These are phyloP conservation scores for Diversispora epigaea DNA, from an alignment of 192 early-diverging fungal genomes.

Conservation along the genomic window DNA sequence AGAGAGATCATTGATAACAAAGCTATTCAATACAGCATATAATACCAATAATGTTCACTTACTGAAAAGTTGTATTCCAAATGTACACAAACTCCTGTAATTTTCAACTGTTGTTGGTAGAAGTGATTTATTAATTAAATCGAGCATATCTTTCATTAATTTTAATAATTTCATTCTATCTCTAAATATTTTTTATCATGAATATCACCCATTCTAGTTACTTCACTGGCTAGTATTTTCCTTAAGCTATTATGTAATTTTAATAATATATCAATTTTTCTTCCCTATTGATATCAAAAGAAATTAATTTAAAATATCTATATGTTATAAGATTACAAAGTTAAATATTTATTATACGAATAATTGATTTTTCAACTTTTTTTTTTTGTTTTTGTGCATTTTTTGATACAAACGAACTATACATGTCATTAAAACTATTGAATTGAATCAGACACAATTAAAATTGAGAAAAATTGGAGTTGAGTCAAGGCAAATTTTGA, in stretches of 20 bases:
- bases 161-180: slow-evolving; percentile 18
- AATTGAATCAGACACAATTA: no score
- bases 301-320: slow-evolving; percentile 2
- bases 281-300: slow-evolving; percentile 8
- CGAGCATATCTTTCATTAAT: slow-evolving; percentile 8
- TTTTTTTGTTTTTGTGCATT: background rate
- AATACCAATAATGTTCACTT: slow-evolving; percentile 20
- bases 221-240: slow-evolving; percentile 5
- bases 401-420: slow-evolving; percentile 20
- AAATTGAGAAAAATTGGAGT: no score
- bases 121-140: slow-evolving; percentile 11
- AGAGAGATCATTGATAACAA: slow-evolving; percentile 3
- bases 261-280: slow-evolving; percentile 12
- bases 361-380: slow-evolving; percentile 4
- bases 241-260: slow-evolving; percentile 15
- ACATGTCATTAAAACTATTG: no score
- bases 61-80: slow-evolving; percentile 21
- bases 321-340: slow-evolving; percentile 4
- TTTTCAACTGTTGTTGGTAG: slow-evolving; percentile 9
- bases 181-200: slow-evolving; percentile 14
- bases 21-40: slow-evolving; percentile 14
- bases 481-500: no score
- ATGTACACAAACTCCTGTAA: slow-evolving; percentile 13
- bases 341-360: slow-evolving; percentile 10
- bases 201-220: slow-evolving; percentile 7